A percentile compares a stretch with the other conserved stretches of the same genome.
Conservation (phyloP, 495 filamentous ascomycete genomes). For the Podospora tetraspora region DNA sequence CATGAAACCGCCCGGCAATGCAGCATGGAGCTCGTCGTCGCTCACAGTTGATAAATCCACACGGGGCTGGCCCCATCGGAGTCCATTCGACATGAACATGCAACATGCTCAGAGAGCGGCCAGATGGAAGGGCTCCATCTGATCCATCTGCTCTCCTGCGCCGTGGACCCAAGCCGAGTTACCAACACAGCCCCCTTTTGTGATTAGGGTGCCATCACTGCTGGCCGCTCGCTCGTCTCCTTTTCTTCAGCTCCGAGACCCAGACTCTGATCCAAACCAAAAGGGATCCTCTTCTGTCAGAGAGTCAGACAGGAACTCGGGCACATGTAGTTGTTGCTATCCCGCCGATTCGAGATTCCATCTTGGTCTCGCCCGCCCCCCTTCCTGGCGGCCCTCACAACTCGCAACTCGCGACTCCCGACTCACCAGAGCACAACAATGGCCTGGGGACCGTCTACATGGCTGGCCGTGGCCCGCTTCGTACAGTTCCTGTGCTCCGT, state of each 20-base stretch:
- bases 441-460: slow-evolving; percentile 30
- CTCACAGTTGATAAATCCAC: no score
- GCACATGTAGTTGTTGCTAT: not conserved
- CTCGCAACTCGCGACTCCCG: not conserved
- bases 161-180: not conserved
- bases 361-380: not conserved
- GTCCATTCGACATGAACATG: no score
- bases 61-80: no score
- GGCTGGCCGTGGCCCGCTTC: slow-evolving; percentile 31
- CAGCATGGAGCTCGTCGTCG: no score
- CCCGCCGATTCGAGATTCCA: not conserved
- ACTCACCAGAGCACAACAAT: slow-evolving; percentile 11
- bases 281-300: not conserved
- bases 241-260: slow-evolving; percentile 1
- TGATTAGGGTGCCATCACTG: not conserved
- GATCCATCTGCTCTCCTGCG: not conserved
- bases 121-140: no score
- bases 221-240: not conserved
- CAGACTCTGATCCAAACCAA: slow-evolving; percentile 2
- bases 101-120: no score
- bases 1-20: no score
- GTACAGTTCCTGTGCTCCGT: slow-evolving; percentile 30
- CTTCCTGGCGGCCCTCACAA: not conserved
- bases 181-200: slow-evolving; percentile 1
- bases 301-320: not conserved